Evolutionary conservation across 169 alveolate genomes (phyloP).

Genomic region (Cytauxzoon felis): DNA sequence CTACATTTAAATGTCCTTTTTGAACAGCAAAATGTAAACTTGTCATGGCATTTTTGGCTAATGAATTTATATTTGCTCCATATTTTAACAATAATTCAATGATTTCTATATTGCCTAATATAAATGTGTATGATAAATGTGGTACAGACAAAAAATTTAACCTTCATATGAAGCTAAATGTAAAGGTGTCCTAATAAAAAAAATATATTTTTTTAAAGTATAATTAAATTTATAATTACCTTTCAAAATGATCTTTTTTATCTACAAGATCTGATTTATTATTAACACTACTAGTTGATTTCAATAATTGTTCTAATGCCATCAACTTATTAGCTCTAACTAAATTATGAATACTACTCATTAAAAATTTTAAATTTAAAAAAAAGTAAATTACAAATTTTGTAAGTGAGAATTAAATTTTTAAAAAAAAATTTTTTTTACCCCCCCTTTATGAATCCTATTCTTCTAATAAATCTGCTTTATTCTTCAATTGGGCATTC

Average conservation of each 20-base stretch:
- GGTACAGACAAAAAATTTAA: not conserved
- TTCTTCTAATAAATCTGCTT: not conserved
- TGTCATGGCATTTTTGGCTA: conserved; percentile 48
- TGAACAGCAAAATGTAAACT: conserved; percentile 58
- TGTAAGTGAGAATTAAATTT: not conserved
- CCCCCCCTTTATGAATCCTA: not conserved
- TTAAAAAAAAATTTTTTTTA: not conserved
- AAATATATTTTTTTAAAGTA: not conserved
- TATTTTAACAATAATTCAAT: conserved; percentile 19
- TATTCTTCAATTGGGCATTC: conserved; percentile 65
- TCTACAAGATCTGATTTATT: conserved; percentile 5
- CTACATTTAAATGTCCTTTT: conserved; percentile 43
- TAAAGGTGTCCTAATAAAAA: conserved; percentile 48
- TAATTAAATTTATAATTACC: not conserved
- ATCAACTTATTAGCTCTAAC: not conserved
- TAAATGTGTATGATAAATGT: not conserved
- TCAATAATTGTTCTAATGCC: not conserved
- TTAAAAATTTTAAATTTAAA: not conserved
- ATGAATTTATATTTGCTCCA: conserved; percentile 44
- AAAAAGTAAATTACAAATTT: not conserved
- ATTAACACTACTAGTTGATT: not conserved
- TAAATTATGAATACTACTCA: conserved; percentile 9
- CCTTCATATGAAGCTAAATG: conserved; percentile 59
- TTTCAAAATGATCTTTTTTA: conserved; percentile 9
- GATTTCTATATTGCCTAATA: conserved; percentile 14